Evolutionary conservation across 108 stramenopile genomes (phyloP).

Genomic region (Fragilariopsis cylindrus): DNA sequence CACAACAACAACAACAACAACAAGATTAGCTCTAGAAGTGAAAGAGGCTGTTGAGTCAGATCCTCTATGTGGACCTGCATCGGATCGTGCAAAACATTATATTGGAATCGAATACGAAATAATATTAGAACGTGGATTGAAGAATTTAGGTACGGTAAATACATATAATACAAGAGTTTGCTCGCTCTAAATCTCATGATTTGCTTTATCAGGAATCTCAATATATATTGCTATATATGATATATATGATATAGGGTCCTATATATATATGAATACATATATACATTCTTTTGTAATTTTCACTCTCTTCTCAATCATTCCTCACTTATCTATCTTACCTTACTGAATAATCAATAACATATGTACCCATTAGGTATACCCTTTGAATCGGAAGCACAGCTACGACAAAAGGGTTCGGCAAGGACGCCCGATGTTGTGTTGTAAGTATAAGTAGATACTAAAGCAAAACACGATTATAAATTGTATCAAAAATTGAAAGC

Average conservation of each 20-base stretch:
- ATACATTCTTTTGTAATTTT: background rate
- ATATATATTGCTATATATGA: too few species aligned
- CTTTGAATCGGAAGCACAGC: constrained; percentile 79
- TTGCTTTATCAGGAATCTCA: too few species aligned
- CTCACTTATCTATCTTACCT: background rate
- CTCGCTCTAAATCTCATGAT: background rate
- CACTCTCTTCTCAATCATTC: background rate
- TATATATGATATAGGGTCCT: too few species aligned
- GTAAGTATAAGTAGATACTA: constrained; percentile 22
- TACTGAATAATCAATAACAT: background rate
- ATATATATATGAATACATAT: too few species aligned
- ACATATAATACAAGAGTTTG: background rate
- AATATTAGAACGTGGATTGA: constrained; percentile 57
- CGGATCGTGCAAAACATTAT: constrained; percentile 59
- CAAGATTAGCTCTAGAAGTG: constrained; percentile 72
- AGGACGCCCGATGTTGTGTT: constrained; percentile 80
- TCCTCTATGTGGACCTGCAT: constrained; percentile 76
- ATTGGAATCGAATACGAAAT: constrained; percentile 82
- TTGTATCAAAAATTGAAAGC: background rate
- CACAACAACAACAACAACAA: constrained; percentile 2
- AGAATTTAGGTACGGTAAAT: constrained; percentile 43
- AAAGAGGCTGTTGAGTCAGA: constrained; percentile 59
- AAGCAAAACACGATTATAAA: background rate
- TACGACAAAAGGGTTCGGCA: constrained; percentile 69
- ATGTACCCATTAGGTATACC: constrained; percentile 50